These are phyloP conservation scores for Phaeotremella fagi DNA, from an alignment of 768 basidiomycete genomes.

Conservation along the genomic window DNA sequence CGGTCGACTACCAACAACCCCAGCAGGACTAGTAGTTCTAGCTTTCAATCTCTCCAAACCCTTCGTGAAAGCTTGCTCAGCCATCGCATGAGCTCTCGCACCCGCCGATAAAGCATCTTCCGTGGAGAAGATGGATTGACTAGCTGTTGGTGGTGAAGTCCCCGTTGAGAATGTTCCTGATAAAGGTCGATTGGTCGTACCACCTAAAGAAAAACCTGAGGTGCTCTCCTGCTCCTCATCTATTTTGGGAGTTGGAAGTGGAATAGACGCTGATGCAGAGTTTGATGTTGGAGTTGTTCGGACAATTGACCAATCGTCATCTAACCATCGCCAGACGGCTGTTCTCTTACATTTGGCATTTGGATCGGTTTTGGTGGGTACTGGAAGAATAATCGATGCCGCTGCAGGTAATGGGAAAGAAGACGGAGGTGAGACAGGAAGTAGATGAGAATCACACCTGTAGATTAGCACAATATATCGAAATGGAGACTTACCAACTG, in stretches of 20 bases:
- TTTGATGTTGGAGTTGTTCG: too few species aligned
- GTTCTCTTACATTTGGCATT: conserved; percentile 59
- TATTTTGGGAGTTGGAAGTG: conserved; percentile 57
- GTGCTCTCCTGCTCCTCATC: conserved; percentile 50
- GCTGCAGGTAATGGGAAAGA: conserved; percentile 60
- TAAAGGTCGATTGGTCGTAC: conserved; percentile 8
- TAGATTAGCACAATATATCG: conserved; percentile 30
- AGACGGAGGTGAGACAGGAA: conserved; percentile 64
- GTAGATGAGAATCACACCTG: conserved; percentile 60
- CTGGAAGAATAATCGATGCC: conserved; percentile 51
- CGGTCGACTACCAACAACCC: background rate
- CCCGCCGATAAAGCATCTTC: conserved; percentile 8
- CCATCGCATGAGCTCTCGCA: conserved; percentile 33
- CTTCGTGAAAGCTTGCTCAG: conserved; percentile 49
- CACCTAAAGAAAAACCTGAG: conserved; percentile 53
- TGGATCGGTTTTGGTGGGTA: conserved; percentile 38
- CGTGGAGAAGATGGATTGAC: background rate
- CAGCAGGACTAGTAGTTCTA: conserved; percentile 24
- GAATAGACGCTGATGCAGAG: background rate
- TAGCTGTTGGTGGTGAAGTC: conserved; percentile 13
- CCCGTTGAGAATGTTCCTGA: conserved; percentile 15
- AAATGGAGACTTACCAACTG: conserved; percentile 64
- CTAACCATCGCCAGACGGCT: conserved; percentile 84
- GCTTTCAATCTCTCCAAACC: conserved; percentile 48
- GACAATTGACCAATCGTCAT: conserved; percentile 81